Evolutionary conservation across 1,284 basidiomycete genomes (phyloP), one percentile per base, ranked within the genome.

Genomic region (Sphaerobolus stellatus): DNA sequence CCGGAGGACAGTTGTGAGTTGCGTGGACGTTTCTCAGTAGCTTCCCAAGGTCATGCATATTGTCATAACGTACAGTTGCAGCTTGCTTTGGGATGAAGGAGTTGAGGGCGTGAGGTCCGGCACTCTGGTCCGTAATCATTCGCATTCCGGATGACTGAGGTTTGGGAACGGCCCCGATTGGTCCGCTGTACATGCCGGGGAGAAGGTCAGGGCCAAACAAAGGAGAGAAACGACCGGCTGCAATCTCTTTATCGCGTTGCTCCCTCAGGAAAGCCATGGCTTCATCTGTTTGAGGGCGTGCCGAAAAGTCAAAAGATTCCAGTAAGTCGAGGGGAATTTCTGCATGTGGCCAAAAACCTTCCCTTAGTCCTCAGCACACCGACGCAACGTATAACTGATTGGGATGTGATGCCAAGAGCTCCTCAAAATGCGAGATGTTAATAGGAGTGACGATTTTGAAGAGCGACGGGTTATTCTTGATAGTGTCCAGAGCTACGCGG

Each of bases 361-460:
- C 33, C n/a, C 28, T 29, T 13, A 62, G 40, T 1, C 59, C 60
- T 11, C 41, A 2, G 13, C 34, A 47, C 4, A 59, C 40, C 4
- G 58, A 59, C 20, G 54, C 30, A 18, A 62, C 58, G 16, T 61
- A 44, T 7, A 57, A 44, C 7, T 43, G 56, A 47, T 59, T 63
- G 16, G 61, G 59, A 34, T 60, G 61, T 5, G 14, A 30, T 0
- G 4, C 13, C 1, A 75, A 64, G 1, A 71, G 50, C 0, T 38
- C 8, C 52, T 68, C 56, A 22, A 75, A 66, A 1, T 34, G 27
- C 44, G 68, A 59, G n/a, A 72, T 62, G 8, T 71, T 59, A 54
- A 75, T 65, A 0, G 72, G 71, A n/a, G 71, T 68, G 9, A 66
- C 66, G 20, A 74, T 64, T 22, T 64, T 57, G 58, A 75, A 74